Evolutionary conservation across 148 eudicot species (phyloP).

Genomic region (Rhododendron vialii): DNA sequence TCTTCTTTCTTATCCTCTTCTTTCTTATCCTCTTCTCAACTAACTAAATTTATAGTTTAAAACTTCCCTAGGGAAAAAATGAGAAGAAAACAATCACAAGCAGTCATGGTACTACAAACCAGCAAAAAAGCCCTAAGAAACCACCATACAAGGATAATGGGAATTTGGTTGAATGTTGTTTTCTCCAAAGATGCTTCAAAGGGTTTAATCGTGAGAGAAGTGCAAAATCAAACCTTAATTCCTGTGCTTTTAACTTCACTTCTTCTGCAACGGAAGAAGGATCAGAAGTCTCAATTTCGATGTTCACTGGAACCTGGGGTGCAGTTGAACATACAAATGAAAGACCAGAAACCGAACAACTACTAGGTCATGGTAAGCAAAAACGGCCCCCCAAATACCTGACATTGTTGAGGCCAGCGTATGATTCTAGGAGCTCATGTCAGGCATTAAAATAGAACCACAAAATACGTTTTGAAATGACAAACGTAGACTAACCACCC

Average conservation of each 20-base stretch:
- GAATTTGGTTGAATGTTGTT: not conserved
- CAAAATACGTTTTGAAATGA: not conserved
- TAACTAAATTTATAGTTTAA: not conserved
- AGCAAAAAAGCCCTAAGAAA: not conserved
- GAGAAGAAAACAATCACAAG: slow-evolving; percentile 5
- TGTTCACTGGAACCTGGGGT: slow-evolving; percentile 52
- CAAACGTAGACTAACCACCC: not conserved
- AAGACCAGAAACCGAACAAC: slow-evolving; percentile 6
- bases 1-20: not conserved
- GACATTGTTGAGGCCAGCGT: not conserved
- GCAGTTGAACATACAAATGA: slow-evolving; percentile 3
- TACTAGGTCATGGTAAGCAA: not conserved
- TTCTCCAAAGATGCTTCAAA: not conserved
- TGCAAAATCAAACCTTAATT: slow-evolving; percentile 49
- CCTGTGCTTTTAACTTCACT: slow-evolving; percentile 57
- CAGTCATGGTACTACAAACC: not conserved
- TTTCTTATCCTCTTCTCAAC: not conserved
- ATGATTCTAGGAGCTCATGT: not conserved
- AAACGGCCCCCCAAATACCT: not conserved
- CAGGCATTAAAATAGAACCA: not conserved
- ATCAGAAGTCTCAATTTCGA: slow-evolving; percentile 39
- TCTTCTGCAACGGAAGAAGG: slow-evolving; percentile 41
- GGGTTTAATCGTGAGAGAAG: not conserved
- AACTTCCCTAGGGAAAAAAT: not conserved
- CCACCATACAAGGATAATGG: not conserved